Percentiles rank a stretch among this genome's conserved stretches.
phyloP scores from a whole-genome alignment of 2,329 filamentous ascomycete genomes.

The Furcasterigmium sp. region DNA sequence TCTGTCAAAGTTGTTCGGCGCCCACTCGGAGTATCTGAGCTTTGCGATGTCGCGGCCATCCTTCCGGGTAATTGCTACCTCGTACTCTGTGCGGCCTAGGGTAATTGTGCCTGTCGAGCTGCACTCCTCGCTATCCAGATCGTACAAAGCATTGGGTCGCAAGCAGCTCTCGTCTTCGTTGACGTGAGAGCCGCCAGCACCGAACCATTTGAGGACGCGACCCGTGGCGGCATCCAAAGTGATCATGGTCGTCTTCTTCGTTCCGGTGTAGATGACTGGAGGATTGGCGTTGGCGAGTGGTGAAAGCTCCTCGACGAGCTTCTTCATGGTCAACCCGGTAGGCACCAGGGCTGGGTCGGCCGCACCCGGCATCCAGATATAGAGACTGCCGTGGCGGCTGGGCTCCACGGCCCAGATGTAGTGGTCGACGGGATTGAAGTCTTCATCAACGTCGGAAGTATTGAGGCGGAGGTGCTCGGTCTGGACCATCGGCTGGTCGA shows the following conservation, averaged over 20 bases:
- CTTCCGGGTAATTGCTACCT: conserved; percentile 73
- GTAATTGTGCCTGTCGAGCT: conserved; percentile 75
- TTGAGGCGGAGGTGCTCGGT: conserved; percentile 76
- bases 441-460: conserved; percentile 52
- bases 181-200: conserved; percentile 62
- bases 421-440: conserved; percentile 67
- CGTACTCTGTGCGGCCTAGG: conserved; percentile 84
- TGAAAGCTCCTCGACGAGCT: conserved; percentile 75
- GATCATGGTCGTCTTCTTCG: conserved; percentile 86
- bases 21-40: conserved; percentile 91
- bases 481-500: conserved; percentile 84
- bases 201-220: conserved; percentile 77
- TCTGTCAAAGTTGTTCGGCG: conserved; percentile 82
- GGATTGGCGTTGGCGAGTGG: conserved; percentile 72
- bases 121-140: conserved; percentile 69
- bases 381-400: conserved; percentile 78
- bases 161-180: conserved; percentile 72
- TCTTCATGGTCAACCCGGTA: conserved; percentile 73
- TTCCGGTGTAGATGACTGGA: conserved; percentile 81
- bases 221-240: conserved; percentile 86
- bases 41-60: conserved; percentile 77
- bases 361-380: conserved; percentile 72
- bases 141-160: conserved; percentile 60
- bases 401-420: conserved; percentile 96
- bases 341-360: conserved; percentile 54